These are phyloP conservation scores for Beauveria varroae DNA, from an alignment of 2,329 filamentous ascomycete genomes.

Conservation along the genomic window DNA sequence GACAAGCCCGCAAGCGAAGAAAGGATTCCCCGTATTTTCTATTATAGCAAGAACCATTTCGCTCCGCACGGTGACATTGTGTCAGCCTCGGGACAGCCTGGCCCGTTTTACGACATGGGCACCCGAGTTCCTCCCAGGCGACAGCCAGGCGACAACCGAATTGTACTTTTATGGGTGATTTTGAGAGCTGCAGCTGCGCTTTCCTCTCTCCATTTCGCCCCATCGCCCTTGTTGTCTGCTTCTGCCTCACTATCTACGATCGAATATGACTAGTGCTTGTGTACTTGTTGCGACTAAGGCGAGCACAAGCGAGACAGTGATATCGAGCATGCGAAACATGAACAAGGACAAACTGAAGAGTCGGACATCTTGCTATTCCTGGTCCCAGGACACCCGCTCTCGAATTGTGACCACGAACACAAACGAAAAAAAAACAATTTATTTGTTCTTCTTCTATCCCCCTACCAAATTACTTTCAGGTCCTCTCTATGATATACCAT, in stretches of 20 bases:
- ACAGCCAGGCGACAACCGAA: not conserved
- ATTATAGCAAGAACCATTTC: not conserved
- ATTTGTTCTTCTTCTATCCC: not conserved
- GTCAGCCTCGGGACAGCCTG: not conserved
- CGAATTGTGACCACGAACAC: too few species aligned
- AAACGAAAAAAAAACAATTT: too few species aligned
- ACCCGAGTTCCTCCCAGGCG: not conserved
- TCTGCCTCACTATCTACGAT: too few species aligned
- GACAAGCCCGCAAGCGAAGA: not conserved
- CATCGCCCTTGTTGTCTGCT: not conserved
- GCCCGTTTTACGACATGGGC: not conserved
- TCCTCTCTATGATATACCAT: not conserved
- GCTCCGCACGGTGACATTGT: not conserved
- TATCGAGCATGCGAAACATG: too few species aligned
- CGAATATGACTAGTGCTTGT: too few species aligned
- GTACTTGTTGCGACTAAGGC: too few species aligned
- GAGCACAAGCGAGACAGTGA: too few species aligned
- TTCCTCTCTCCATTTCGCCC: too few species aligned
- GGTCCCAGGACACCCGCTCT: too few species aligned
- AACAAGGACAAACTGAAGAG: too few species aligned
- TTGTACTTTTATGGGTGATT: not conserved
- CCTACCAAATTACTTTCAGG: not conserved
- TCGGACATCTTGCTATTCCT: too few species aligned
- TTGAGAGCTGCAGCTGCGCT: too few species aligned
- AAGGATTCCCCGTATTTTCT: not conserved